Evolutionary conservation across 2,329 filamentous ascomycete species (phyloP).

Genomic region (Colletotrichum sublineola): DNA sequence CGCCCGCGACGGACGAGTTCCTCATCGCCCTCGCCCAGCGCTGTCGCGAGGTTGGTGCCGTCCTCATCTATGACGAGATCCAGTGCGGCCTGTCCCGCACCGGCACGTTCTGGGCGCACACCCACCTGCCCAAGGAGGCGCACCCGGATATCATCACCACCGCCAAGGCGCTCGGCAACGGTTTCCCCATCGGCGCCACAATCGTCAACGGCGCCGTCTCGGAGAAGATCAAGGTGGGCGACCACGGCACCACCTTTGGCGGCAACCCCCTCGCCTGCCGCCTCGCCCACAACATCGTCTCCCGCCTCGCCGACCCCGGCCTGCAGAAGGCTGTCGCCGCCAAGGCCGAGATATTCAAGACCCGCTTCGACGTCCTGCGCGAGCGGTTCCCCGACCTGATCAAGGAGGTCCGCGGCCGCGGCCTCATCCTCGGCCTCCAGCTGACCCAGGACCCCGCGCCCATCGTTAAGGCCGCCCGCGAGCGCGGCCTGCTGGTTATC

Average conservation of each 20-base stretch:
- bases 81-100: conserved; percentile 93
- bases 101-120: conserved; percentile 91
- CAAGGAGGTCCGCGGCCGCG: conserved; percentile 83
- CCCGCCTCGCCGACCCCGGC: conserved; percentile 77
- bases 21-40: conserved; percentile 84
- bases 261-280: conserved; percentile 90
- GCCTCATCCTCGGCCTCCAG: conserved; percentile 90
- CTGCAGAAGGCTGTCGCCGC: conserved; percentile 77
- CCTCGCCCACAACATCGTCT: conserved; percentile 88
- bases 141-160: conserved; percentile 96
- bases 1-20: conserved; percentile 86
- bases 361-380: conserved; percentile 62
- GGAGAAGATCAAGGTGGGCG: conserved; percentile 70
- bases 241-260: conserved; percentile 95
- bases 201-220: conserved; percentile 57
- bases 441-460: conserved; percentile 78
- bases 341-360: conserved; percentile 69
- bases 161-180: conserved; percentile 96
- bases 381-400: conserved; percentile 75
- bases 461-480: conserved; percentile 87
- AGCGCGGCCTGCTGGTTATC: conserved; percentile 90
- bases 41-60: conserved; percentile 87
- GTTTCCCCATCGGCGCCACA: conserved; percentile 89
- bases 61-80: conserved; percentile 96
- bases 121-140: conserved; percentile 77